Evolutionary conservation across 2,329 filamentous ascomycete species (phyloP).

Genomic region (Talaromyces sp.): DNA sequence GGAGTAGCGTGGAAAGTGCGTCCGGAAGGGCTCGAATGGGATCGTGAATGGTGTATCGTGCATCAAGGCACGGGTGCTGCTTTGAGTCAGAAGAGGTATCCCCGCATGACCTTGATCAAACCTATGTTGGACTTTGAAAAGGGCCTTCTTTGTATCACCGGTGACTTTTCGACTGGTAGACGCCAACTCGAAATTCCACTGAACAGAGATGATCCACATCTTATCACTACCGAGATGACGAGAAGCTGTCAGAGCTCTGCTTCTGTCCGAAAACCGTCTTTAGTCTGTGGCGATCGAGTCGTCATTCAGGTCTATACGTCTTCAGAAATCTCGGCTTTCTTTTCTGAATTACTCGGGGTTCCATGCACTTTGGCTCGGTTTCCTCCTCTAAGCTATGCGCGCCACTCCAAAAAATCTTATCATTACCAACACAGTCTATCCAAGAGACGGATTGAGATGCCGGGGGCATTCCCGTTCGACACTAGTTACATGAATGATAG

Average conservation of each 20-base stretch:
- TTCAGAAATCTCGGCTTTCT: constrained; percentile 67
- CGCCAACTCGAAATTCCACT: constrained; percentile 38
- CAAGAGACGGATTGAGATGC: constrained; percentile 34
- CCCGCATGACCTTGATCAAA: constrained; percentile 78
- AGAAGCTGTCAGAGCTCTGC: constrained; percentile 28
- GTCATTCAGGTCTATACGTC: constrained; percentile 68
- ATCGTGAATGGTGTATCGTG: constrained; percentile 93
- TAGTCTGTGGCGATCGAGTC: constrained; percentile 80
- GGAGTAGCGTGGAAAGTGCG: constrained; percentile 70
- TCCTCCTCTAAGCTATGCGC: constrained; percentile 63
- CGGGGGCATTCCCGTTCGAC: constrained; percentile 52
- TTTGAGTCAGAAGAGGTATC: constrained; percentile 83
- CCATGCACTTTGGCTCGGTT: constrained; percentile 83
- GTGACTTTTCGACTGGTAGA: constrained; percentile 34
- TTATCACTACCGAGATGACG: constrained; percentile 65
- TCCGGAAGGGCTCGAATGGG: constrained; percentile 83
- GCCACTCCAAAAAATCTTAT: constrained; percentile 67
- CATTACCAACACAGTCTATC: constrained; percentile 43
- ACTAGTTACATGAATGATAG: constrained; percentile 25
- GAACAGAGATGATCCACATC: constrained; percentile 30
- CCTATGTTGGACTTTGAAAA: constrained; percentile 68
- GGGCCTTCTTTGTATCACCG: constrained; percentile 61
- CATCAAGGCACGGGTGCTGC: constrained; percentile 81
- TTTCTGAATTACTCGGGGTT: constrained; percentile 69
- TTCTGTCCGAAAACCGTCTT: constrained; percentile 49